phyloP scores from a whole-genome alignment of 768 basidiomycete genomes.

The Chalciporus chontae region DNA sequence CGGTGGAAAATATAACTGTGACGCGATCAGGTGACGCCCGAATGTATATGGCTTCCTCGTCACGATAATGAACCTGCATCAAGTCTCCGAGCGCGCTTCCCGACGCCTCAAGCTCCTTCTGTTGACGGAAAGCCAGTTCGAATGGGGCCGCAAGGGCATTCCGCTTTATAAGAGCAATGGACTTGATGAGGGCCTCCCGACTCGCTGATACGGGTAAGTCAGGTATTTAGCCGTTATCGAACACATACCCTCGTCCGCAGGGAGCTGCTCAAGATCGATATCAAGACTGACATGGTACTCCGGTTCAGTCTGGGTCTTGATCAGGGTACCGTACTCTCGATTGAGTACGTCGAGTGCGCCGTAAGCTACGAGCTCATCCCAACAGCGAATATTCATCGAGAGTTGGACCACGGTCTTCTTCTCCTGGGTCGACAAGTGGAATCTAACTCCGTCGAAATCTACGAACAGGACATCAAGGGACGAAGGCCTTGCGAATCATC shows the following conservation, averaged over 20 bases:
- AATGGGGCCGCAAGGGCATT: slow-evolving; percentile 95
- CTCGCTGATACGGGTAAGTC: slow-evolving; percentile 50
- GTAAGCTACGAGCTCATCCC: slow-evolving; percentile 87
- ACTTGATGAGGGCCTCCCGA: slow-evolving; percentile 74
- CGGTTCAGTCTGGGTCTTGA: slow-evolving; percentile 67
- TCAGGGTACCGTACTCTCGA: slow-evolving; percentile 77
- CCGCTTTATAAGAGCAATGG: slow-evolving; percentile 83
- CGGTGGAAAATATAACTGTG: slow-evolving; percentile 95
- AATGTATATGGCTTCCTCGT: slow-evolving; percentile 95
- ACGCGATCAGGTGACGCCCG: slow-evolving; percentile 93
- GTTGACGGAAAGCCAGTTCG: slow-evolving; percentile 78
- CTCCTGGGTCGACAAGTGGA: slow-evolving; percentile 86
- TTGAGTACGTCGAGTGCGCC: slow-evolving; percentile 78
- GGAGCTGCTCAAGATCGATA: slow-evolving; percentile 85
- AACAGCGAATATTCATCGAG: slow-evolving; percentile 97
- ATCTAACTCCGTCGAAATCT: slow-evolving; percentile 95
- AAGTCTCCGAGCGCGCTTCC: slow-evolving; percentile 70
- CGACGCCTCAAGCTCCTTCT: slow-evolving; percentile 78
- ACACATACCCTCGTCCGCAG: slow-evolving; percentile 69
- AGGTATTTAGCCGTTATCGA: neutral
- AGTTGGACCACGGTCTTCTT: slow-evolving; percentile 79
- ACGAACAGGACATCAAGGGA: slow-evolving; percentile 95
- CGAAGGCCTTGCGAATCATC: slow-evolving; percentile 60
- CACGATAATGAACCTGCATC: slow-evolving; percentile 92
- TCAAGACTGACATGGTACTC: slow-evolving; percentile 87